phyloP scores from a whole-genome alignment of 805 yeast genomes.

The Clavispora carvajalis region DNA sequence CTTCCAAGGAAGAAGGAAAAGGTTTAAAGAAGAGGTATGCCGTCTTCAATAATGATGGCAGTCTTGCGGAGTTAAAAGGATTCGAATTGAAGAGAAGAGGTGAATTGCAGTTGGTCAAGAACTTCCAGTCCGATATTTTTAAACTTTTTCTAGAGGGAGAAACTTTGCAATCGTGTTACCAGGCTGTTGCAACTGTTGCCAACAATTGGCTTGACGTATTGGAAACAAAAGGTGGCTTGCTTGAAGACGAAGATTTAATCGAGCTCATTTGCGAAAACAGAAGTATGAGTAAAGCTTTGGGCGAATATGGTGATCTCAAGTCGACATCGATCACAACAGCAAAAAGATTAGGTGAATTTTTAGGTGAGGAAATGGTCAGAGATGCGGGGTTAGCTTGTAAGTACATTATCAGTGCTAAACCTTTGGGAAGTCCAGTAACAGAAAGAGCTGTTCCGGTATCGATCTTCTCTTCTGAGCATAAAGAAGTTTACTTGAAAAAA shows the following conservation, averaged over 20 bases:
- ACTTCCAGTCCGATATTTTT: constrained; percentile 92
- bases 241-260: constrained; percentile 91
- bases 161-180: constrained; percentile 73
- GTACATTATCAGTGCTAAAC: constrained; percentile 81
- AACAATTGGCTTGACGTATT: constrained; percentile 94
- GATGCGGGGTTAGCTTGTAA: constrained; percentile 95
- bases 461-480: constrained; percentile 85
- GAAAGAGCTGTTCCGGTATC: constrained; percentile 97
- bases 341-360: constrained; percentile 82
- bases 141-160: constrained; percentile 85
- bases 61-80: constrained; percentile 92
- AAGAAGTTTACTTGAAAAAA: constrained; percentile 67
- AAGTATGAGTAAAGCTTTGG: constrained; percentile 87
- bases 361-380: constrained; percentile 94
- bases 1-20: constrained; percentile 96
- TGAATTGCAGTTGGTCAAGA: constrained; percentile 86
- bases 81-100: constrained; percentile 96
- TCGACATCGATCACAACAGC: constrained; percentile 97
- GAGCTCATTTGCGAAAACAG: constrained; percentile 94
- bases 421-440: constrained; percentile 83
- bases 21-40: constrained; percentile 96
- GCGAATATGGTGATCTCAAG: constrained; percentile 85
- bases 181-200: constrained; percentile 87
- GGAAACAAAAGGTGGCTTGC: constrained; percentile 76
- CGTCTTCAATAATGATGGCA: constrained; percentile 91